Percentiles rank a stretch among this genome's conserved stretches.
These are phyloP conservation scores for Staphylotrichum longicolle DNA, from an alignment of 495 filamentous ascomycete genomes.

Conservation along the genomic window DNA sequence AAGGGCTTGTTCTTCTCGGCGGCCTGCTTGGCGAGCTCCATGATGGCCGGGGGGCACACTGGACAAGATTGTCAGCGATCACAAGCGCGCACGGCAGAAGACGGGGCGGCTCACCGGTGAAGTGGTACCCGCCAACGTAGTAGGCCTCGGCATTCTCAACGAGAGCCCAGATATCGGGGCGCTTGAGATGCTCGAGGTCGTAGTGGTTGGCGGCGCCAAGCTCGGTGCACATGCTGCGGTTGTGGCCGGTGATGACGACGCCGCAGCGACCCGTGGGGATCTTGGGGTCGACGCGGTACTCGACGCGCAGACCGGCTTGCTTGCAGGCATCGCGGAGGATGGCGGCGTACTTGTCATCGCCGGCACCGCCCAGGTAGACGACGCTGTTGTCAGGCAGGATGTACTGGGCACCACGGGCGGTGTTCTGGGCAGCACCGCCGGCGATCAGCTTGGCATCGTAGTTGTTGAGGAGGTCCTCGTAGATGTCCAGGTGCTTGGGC, in stretches of 20 bases:
- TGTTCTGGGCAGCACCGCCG: slow-evolving; percentile 97
- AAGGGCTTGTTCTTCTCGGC: slow-evolving; percentile 86
- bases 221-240: slow-evolving; percentile 92
- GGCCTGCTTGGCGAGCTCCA: slow-evolving; percentile 86
- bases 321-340: slow-evolving; percentile 74
- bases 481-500: slow-evolving; percentile 81
- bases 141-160: slow-evolving; percentile 84
- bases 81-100: neutral
- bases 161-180: slow-evolving; percentile 82
- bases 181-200: slow-evolving; percentile 89
- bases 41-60: slow-evolving; percentile 84
- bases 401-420: slow-evolving; percentile 95
- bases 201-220: slow-evolving; percentile 96
- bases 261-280: slow-evolving; percentile 89
- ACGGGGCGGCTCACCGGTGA: slow-evolving; percentile 39
- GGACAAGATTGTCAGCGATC: slow-evolving; percentile 36
- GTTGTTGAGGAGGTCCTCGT: slow-evolving; percentile 86
- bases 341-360: slow-evolving; percentile 85
- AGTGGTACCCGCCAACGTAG: slow-evolving; percentile 87
- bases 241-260: slow-evolving; percentile 92
- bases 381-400: slow-evolving; percentile 82
- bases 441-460: slow-evolving; percentile 90
- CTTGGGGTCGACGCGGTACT: slow-evolving; percentile 84
- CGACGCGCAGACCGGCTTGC: slow-evolving; percentile 80
- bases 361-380: slow-evolving; percentile 90